Evolutionary conservation across 805 yeast genomes (phyloP).

Genomic region (Kodamaea hsintzibuensis): DNA sequence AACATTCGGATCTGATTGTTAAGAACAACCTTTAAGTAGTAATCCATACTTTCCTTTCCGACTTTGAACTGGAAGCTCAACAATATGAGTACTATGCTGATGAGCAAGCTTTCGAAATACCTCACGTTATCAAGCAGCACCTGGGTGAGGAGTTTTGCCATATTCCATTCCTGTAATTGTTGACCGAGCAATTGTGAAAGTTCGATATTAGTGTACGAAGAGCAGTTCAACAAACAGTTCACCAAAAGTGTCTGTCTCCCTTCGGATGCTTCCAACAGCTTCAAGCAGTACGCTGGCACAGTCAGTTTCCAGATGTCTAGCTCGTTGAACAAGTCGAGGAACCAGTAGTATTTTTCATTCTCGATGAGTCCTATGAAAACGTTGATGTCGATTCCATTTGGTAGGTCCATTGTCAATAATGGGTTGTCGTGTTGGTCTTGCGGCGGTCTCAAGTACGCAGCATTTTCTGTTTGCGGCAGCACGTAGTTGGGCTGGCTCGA

Average conservation of each 20-base stretch:
- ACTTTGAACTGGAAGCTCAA: conserved; percentile 22
- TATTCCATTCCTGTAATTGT: conserved; percentile 28
- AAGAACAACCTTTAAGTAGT: conserved; percentile 17
- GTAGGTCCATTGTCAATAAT: conserved; percentile 5
- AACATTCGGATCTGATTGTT: conserved; percentile 36
- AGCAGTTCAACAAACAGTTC: conserved; percentile 34
- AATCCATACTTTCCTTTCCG: conserved; percentile 12
- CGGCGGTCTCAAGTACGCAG: background rate
- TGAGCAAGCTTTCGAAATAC: conserved; percentile 29
- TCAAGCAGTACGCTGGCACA: conserved; percentile 35
- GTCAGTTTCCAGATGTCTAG: conserved; percentile 37
- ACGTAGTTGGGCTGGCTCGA: background rate
- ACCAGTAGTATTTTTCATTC: conserved; percentile 38
- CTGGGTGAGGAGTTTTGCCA: conserved; percentile 13
- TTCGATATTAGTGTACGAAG: conserved; percentile 13
- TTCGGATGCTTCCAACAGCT: conserved; percentile 10
- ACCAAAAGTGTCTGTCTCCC: conserved; percentile 24
- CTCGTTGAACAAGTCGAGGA: conserved; percentile 43
- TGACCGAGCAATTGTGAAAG: conserved; percentile 14
- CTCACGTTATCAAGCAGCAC: conserved; percentile 1
- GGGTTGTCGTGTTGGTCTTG: conserved; percentile 2
- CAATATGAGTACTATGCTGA: conserved; percentile 32
- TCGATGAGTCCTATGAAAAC: conserved; percentile 28
- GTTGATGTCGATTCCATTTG: conserved; percentile 19
- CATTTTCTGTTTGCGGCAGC: background rate